Evolutionary conservation across 345 rosid species (phyloP), one percentile per base, ranked within the genome.

Genomic region (Camelina neglecta): DNA sequence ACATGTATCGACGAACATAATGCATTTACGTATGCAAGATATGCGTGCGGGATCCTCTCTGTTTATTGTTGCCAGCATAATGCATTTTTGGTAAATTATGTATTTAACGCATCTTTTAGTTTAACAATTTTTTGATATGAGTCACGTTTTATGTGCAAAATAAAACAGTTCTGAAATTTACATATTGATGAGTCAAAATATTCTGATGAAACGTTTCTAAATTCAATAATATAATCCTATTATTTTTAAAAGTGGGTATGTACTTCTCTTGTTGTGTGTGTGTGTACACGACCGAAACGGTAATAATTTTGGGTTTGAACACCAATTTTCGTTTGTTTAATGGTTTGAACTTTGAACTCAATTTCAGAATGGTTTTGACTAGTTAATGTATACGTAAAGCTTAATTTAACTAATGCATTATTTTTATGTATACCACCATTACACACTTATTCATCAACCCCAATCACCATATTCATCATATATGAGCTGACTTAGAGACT

Each of bases 211-310:
- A 55, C 65, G 11, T 65, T 45, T 65, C 23, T 16, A 53, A 8
- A 31, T 8, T 15, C 38, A 16, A 45, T 45, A 45, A 4, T 64
- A 64, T 3, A 31, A 31, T 45, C 8, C 18, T 16, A 15, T 6
- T 45, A 15, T 5, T 49, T n/a, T 15, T 2, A 6, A 12, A 61
- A 21, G 18, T n/a, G 2, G 3, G 3, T 9, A 9, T 15, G 39
- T 64, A 31, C 11, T 42, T 41, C 3, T 53, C 21, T 31, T 53
- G 38, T 35, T 51, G 38, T 35, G 38, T 7, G 38, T 35, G 31
- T 41, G 39, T 53, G 31, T 26, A 62, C 76, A 62, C 76, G 45
- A 72, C 54, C 51, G 53, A 72, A 50, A 71, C 67, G n/a, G 67
- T 60, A 11, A 39, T 39, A 6, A 10, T 50, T n/a, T 47, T 60